Evolutionary conservation across 163 green algal species (phyloP), one percentile per base, ranked within the genome.

Genomic region (Botryococcus braunii): DNA sequence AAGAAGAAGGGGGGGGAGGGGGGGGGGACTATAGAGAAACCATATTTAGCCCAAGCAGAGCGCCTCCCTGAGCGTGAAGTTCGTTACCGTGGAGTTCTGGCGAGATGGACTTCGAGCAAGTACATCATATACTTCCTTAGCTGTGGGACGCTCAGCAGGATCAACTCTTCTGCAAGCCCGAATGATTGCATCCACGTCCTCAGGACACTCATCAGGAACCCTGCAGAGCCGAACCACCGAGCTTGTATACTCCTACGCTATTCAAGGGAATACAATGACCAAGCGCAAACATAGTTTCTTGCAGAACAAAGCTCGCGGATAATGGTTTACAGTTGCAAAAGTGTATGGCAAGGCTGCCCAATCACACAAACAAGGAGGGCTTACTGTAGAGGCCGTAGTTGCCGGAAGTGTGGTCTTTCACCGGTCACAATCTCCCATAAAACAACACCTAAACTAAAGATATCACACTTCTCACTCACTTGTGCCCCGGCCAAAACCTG

Each of bases 191-290:
- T 43, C 57, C 2, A 72, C 41, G 31, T 61, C 43, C 29, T 32
- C 40, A 7, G 66, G 66, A 32, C 66, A 72, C 66, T 72, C 55
- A 41, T 72, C 66, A 13, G 66, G 66, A 8, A 72, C 66, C 56
- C 65, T 70, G 65, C 65, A 61, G 32, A 46, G 32, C 4, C 62
- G n/a, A n/a, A n/a, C n/a, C n/a, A n/a, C n/a, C n/a, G n/a, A n/a
- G n/a, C n/a, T n/a, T n/a, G n/a, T n/a, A n/a, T n/a, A n/a, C n/a
- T n/a, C n/a, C n/a, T n/a, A n/a, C n/a, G n/a, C n/a, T n/a, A n/a
- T n/a, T n/a, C n/a, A n/a, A n/a, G n/a, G n/a, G n/a, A n/a, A n/a
- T n/a, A n/a, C n/a, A n/a, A n/a, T n/a, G n/a, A n/a, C n/a, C n/a
- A n/a, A n/a, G n/a, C n/a, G n/a, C n/a, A n/a, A n/a, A n/a, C n/a